These are phyloP conservation scores for Phaseolus lunatus DNA, from an alignment of 306 rosid species.

Conservation along the genomic window DNA sequence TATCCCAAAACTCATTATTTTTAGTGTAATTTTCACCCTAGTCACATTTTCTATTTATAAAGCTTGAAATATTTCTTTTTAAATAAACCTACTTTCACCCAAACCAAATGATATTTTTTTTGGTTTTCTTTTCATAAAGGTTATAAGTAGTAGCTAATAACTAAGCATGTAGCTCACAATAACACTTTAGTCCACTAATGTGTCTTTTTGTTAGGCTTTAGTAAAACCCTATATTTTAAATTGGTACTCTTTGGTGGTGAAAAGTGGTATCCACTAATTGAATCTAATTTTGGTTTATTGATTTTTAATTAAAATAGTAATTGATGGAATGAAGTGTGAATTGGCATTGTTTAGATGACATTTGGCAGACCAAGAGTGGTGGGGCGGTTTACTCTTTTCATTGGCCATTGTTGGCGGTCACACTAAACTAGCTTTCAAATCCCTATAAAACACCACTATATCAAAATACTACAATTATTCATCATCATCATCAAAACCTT, in stretches of 20 bases:
- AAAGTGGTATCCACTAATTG: constrained; percentile 57
- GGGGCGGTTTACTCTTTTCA: constrained; percentile 55
- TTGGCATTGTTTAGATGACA: constrained; percentile 45
- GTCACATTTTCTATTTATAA: too few relatives aligned
- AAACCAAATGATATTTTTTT: too few relatives aligned
- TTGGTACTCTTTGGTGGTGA: constrained; percentile 47
- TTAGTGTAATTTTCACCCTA: too few relatives aligned
- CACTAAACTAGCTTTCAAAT: constrained; percentile 7
- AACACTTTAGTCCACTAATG: constrained; percentile 49
- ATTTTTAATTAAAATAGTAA: constrained; percentile 19
- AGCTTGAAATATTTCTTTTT: too few relatives aligned
- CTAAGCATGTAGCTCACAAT: constrained; percentile 44
- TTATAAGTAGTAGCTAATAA: constrained; percentile 7
- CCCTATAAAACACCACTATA: neutral
- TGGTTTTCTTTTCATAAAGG: neutral
- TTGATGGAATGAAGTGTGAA: constrained; percentile 41
- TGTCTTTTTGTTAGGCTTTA: constrained; percentile 35
- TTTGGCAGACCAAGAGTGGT: constrained; percentile 57
- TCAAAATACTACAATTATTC: neutral
- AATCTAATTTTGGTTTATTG: constrained; percentile 48
- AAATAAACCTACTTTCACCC: too few relatives aligned
- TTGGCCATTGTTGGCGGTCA: neutral
- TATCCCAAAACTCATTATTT: too few relatives aligned
- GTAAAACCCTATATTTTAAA: constrained; percentile 37
- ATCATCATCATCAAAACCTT: too few relatives aligned